Evolutionary conservation across 208 protist species (phyloP).

Genomic region (Balamuthia mandrillaris): DNA sequence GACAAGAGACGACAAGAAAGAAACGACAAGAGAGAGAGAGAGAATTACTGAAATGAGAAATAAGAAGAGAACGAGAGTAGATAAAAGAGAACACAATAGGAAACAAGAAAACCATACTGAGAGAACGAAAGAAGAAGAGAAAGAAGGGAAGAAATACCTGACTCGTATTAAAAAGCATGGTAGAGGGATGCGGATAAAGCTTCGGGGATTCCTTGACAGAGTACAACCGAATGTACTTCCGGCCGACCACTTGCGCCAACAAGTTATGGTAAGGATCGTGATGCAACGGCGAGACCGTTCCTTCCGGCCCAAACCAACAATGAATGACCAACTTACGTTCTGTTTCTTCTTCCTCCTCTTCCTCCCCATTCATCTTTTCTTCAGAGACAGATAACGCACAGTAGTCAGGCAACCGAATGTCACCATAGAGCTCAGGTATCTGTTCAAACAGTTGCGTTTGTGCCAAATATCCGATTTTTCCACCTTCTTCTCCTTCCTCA

Average conservation of each 20-base stretch:
- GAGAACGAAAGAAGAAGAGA: not conserved
- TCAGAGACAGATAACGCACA: not conserved
- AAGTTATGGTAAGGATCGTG: conserved; percentile 57
- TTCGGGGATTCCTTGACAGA: not conserved
- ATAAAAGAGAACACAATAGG: not conserved
- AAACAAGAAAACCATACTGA: not conserved
- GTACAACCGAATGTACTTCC: conserved; percentile 50
- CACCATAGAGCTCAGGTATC: conserved; percentile 38
- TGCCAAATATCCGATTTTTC: not conserved
- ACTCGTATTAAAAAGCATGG: conserved; percentile 43
- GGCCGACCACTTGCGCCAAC: conserved; percentile 54
- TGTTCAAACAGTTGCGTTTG: conserved; percentile 23
- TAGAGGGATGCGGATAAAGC: conserved; percentile 38
- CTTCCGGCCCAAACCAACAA: conserved; percentile 50
- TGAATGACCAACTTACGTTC: conserved; percentile 23
- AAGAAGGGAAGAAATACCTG: not conserved
- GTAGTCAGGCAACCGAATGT: conserved; percentile 53
- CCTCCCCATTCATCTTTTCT: not conserved
- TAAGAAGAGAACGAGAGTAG: not conserved
- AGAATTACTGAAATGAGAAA: not conserved
- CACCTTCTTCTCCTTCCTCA: not conserved
- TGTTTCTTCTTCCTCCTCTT: not conserved
- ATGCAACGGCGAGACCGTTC: conserved; percentile 50
- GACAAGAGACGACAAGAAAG: too few species aligned
- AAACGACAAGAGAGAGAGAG: too few species aligned